A percentile compares a stretch with the other conserved stretches of the same genome.
Conservation (phyloP, 2,329 filamentous ascomycete species). For the Beauveria sp. region DNA sequence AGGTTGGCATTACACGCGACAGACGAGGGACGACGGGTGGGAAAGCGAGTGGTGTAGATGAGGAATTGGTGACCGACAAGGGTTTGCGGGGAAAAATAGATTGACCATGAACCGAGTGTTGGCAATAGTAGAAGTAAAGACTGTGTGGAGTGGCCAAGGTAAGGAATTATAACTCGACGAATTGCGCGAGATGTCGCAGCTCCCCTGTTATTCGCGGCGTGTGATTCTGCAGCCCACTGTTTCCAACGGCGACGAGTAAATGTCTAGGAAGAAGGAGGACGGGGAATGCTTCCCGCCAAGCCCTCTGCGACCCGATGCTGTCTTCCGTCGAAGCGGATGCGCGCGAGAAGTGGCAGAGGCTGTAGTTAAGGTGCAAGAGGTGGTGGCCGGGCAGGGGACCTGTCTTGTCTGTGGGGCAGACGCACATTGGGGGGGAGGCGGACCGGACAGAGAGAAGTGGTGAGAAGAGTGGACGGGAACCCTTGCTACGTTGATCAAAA, state of each 20-base stretch:
- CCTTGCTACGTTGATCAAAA: background rate
- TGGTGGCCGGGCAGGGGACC: conserved; percentile 4
- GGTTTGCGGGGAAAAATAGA: background rate
- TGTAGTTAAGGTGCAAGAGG: background rate
- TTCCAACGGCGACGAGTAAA: background rate
- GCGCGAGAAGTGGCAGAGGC: background rate
- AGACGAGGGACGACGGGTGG: background rate
- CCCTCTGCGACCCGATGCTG: background rate
- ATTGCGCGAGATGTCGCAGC: background rate
- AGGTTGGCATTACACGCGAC: background rate
- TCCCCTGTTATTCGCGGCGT: background rate
- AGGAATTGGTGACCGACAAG: background rate
- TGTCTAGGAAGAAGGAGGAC: background rate
- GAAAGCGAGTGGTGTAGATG: background rate
- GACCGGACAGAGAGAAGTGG: background rate
- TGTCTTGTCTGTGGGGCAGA: conserved; percentile 2
- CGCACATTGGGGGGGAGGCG: background rate
- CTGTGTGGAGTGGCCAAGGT: background rate
- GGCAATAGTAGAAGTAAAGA: background rate
- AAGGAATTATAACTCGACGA: background rate
- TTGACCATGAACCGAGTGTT: background rate
- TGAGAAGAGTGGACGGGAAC: background rate
- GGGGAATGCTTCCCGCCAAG: conserved; percentile 4
- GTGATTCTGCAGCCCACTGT: background rate
- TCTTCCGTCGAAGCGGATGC: conserved; percentile 5